phyloP scores from a whole-genome alignment of 176 grass and related monocot species.

The Ensete glaucum region DNA sequence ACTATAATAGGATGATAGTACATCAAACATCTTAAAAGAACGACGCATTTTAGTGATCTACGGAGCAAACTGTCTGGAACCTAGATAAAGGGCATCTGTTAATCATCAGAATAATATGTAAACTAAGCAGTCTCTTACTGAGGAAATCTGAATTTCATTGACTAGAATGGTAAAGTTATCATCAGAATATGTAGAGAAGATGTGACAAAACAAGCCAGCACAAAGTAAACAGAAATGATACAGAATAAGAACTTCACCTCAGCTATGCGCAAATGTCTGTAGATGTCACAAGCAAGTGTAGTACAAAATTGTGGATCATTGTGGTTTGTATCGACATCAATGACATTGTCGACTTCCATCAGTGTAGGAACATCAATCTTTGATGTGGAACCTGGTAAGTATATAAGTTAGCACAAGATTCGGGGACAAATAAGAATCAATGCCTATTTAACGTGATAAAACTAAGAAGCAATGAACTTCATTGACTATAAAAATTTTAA shows the following conservation, averaged over 20 bases:
- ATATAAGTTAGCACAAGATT: not conserved
- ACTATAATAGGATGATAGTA: no score
- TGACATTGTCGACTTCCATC: constrained; percentile 56
- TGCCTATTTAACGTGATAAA: not conserved
- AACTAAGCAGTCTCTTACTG: not conserved
- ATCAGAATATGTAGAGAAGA: not conserved
- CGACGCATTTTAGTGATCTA: not conserved
- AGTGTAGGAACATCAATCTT: constrained; percentile 36
- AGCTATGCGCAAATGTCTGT: constrained; percentile 73
- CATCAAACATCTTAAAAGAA: not conserved
- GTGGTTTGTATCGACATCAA: constrained; percentile 52
- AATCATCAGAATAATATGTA: not conserved
- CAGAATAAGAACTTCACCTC: constrained; percentile 49
- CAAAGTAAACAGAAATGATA: not conserved
- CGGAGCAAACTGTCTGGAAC: not conserved
- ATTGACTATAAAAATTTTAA: not conserved
- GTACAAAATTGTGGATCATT: constrained; percentile 81
- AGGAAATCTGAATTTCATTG: not conserved
- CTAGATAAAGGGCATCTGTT: no score
- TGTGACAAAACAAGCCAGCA: not conserved
- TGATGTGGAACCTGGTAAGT: constrained; percentile 34
- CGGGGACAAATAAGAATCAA: no score
- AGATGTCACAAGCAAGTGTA: constrained; percentile 89
- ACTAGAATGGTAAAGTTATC: not conserved
- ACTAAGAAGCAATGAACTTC: not conserved